Base-by-base conservation (phyloP, 805 yeast genomes). In the Metschnikowia lochheadii region DNA sequence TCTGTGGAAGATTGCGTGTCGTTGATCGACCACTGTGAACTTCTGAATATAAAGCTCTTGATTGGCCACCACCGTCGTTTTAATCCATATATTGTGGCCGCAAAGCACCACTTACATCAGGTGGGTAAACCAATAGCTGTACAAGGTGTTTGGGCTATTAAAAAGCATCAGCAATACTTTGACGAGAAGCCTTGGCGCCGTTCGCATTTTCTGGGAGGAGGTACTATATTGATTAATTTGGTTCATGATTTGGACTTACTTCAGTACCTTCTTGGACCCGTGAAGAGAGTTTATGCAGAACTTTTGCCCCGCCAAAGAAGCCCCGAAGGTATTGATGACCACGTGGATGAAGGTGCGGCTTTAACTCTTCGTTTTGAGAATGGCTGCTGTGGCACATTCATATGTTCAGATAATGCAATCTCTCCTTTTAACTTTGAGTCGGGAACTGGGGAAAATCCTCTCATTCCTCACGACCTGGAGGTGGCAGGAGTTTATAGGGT, bases 381-480 rank as follows among this genome's bases (percentile, higher is more conserved):
- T 49, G 77, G 77, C 6, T 62, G 70, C 40, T 60, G 68, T 41
- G 77, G 77, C 3, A 71, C 76, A 2, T 73, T 73, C 51, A 56
- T 73, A 38, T 73, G 77, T 54, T 63, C 73, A 6, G 77, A 72
- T 50, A 72, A 71, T 47, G 71, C 71, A 31, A 62, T 67, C 2
- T 69, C 74, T 10, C 76, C 77, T 1, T 73, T 68, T 49, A 67
- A 64, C 51, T 73, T 73, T 45, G 77, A 72, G 57, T 59, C 64
- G 3, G 75, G 75, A 1, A 72, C 77, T 0, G 77, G 77, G 6
- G 77, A 73, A 54, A 73, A 73, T 52, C 77, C 77, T 2, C 68
- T 68, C 18, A 58, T 73, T 35, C 77, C 77, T 1, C 60, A 55
- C 41, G 56, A 64, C 49, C 59, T 52, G 10, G 62, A 56, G 10